Conservation (phyloP, 192 early-diverging fungal genomes). For the Kappamyces sp. region DNA sequence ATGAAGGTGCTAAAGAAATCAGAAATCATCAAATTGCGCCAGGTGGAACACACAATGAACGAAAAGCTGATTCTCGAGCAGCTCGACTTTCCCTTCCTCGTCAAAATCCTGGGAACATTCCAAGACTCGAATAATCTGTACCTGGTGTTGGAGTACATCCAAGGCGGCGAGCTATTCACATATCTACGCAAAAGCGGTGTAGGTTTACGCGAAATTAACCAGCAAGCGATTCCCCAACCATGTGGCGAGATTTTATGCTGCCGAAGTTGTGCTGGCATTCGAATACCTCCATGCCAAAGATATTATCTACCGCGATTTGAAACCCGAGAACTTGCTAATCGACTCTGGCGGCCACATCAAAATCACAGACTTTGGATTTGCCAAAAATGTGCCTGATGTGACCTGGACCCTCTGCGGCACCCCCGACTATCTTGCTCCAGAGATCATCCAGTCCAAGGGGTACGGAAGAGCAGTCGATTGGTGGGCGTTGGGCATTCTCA, state of each 20-base stretch:
- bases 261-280: slow-evolving; percentile 80
- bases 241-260: slow-evolving; percentile 84
- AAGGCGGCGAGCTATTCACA: slow-evolving; percentile 95
- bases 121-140: slow-evolving; percentile 90
- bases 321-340: slow-evolving; percentile 77
- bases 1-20: slow-evolving; percentile 95
- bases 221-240: slow-evolving; percentile 79
- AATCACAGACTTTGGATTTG: slow-evolving; percentile 81
- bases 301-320: slow-evolving; percentile 88
- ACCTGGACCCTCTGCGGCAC: slow-evolving; percentile 86
- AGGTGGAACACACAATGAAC: slow-evolving; percentile 97
- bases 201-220: slow-evolving; percentile 21
- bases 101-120: slow-evolving; percentile 88
- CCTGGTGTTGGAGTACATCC: slow-evolving; percentile 93
- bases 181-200: slow-evolving; percentile 80
- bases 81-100: slow-evolving; percentile 84
- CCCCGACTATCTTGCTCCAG: slow-evolving; percentile 67
- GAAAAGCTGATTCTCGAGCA: slow-evolving; percentile 88
- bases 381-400: slow-evolving; percentile 73
- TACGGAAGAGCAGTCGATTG: slow-evolving; percentile 65
- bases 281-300: slow-evolving; percentile 82
- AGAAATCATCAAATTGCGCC: slow-evolving; percentile 90
- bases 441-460: slow-evolving; percentile 65
- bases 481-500: slow-evolving; percentile 60
- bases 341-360: slow-evolving; percentile 75